Evolutionary conservation across 768 basidiomycete species (phyloP), one percentile per base, ranked within the genome.

Genomic region (Trichaptum fuscoviolaceum): DNA sequence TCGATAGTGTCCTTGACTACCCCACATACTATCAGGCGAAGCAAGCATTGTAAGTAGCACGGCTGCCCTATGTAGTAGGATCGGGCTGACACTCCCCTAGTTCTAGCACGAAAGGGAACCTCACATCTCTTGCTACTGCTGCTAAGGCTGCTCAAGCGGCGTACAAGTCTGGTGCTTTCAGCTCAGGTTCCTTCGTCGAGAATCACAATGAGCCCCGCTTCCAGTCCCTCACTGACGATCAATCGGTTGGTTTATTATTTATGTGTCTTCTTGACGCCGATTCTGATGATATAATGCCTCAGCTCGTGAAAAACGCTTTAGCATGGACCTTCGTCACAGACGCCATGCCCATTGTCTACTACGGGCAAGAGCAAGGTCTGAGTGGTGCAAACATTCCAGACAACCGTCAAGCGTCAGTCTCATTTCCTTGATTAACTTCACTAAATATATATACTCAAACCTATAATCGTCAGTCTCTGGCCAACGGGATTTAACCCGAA

Each of bases 141-240:
- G 73, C 80, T 12, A 66, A 68, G 59, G 63, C 70, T 25, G 70
- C 78, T 1, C 82, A 83, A 65, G 64, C 68, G 5, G 63, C 70
- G 18, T 83, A 81, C 68, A 75, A 77, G 57, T 75, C 76, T 35
- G 80, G 82, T 25, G 63, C 75, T 35, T 79, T 80, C 69, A 74
- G 76, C 71, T 77, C 78, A 0, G 84, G 80, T 9, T 77, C 81
- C 9, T 85, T 85, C 75, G 74, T 85, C 60, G 84, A 85, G 73
- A 85, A 85, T 70, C 84, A 85, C 63, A 84, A 85, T 69, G 78
- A 84, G 64, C 80, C 84, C 10, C 79, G 84, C 23, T 83, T 85
- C 67, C 74, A 73, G 34, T 81, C 79, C 7, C 58, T 78, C 52
- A 80, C 80, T 20, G 73, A 74, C 34, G 84, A 85, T 69, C 70